A percentile compares a stretch with the other conserved stretches of the same genome.
phyloP scores from a whole-genome alignment of 2,329 filamentous ascomycete species.

The Cordyceps cicadae region DNA sequence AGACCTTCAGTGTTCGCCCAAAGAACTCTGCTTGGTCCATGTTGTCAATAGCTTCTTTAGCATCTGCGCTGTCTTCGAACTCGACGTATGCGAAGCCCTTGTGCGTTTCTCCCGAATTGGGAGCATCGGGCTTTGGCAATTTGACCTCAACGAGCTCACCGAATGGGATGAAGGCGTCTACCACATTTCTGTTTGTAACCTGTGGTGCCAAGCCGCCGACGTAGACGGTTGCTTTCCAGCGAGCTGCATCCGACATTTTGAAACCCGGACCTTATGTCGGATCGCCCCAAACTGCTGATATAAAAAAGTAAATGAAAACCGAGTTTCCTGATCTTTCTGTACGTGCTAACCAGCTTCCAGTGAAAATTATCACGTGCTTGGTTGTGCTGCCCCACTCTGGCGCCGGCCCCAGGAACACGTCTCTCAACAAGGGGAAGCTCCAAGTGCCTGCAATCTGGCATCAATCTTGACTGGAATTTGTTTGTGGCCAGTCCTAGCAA shows the following conservation, averaged over 20 bases:
- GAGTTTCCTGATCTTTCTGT: not conserved
- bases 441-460: constrained; percentile 37
- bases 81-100: constrained; percentile 96
- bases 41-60: constrained; percentile 93
- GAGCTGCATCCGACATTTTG: constrained; percentile 69
- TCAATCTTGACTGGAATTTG: constrained; percentile 24
- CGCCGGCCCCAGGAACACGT: constrained; percentile 11
- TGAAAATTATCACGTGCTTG: constrained; percentile 21
- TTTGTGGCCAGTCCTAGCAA: constrained; percentile 12
- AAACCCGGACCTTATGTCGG: not conserved
- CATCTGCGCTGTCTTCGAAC: constrained; percentile 78
- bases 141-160: constrained; percentile 90
- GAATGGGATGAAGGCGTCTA: constrained; percentile 92
- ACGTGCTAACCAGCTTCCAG: not conserved
- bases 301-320: not conserved
- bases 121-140: constrained; percentile 77
- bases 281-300: not conserved
- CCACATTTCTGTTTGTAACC: constrained; percentile 66
- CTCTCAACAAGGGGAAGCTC: constrained; percentile 20
- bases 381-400: not conserved
- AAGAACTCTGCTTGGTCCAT: constrained; percentile 98
- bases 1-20: constrained; percentile 85
- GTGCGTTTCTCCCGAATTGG: constrained; percentile 70
- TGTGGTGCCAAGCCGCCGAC: constrained; percentile 79
- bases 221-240: constrained; percentile 86